phyloP scores from a whole-genome alignment of 257 asterid genomes.

The Euphrasia confusa region DNA sequence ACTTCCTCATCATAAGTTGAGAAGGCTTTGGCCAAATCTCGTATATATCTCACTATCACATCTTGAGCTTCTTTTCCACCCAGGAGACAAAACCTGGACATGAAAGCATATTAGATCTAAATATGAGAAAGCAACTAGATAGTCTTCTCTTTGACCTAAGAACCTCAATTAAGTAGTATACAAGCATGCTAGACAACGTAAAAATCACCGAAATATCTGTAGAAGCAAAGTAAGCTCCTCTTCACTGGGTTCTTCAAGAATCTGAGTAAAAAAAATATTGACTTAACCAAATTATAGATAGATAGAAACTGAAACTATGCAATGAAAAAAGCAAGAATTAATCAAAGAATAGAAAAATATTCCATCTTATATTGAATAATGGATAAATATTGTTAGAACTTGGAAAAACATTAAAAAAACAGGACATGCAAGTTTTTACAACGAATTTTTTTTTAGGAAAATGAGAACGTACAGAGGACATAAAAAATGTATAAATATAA shows the following conservation, averaged over 20 bases:
- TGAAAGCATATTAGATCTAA: not conserved
- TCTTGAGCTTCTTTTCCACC: constrained; percentile 72
- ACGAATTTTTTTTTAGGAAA: too few species aligned
- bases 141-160: constrained; percentile 5
- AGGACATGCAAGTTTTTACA: too few species aligned
- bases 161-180: constrained; percentile 19
- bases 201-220: constrained; percentile 78
- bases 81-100: constrained; percentile 64
- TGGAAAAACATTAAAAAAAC: too few species aligned
- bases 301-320: constrained; percentile 19
- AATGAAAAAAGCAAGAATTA: not conserved
- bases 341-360: not conserved
- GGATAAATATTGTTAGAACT: too few species aligned
- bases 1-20: constrained; percentile 79
- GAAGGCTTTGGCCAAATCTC: constrained; percentile 69
- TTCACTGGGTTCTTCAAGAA: constrained; percentile 83
- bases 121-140: too few species aligned
- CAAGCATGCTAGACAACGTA: not conserved
- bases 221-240: constrained; percentile 83
- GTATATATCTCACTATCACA: constrained; percentile 48
- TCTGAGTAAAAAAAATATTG: constrained; percentile 34
- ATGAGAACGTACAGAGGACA: too few species aligned
- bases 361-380: too few species aligned
- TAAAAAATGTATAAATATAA: too few species aligned
- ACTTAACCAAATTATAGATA: too few species aligned